phyloP scores from a whole-genome alignment of 768 basidiomycete genomes.

The Amanita polypyramis region DNA sequence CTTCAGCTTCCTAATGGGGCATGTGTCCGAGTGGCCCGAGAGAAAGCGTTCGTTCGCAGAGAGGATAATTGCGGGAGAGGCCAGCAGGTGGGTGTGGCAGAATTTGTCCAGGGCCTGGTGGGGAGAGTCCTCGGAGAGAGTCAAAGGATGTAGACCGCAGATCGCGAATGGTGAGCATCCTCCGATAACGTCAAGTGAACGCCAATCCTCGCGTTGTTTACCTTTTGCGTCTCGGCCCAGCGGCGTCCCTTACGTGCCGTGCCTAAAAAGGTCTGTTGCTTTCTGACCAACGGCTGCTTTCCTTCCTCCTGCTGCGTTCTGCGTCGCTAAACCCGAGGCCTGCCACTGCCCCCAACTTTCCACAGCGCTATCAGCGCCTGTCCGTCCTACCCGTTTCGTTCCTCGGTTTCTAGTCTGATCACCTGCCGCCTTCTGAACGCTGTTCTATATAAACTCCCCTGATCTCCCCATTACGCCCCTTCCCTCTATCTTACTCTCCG shows the following conservation, averaged over 20 bases:
- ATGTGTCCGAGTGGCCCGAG: not conserved
- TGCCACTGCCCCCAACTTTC: too few species aligned
- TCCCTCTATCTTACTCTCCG: not conserved
- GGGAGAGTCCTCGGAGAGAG: not conserved
- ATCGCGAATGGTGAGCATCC: conserved; percentile 17
- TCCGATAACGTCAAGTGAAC: conserved; percentile 14
- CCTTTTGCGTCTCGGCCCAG: conserved; percentile 15
- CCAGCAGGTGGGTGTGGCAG: too few species aligned
- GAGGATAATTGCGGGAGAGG: not conserved
- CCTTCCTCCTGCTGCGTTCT: conserved; percentile 10
- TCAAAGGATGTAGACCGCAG: conserved; percentile 12
- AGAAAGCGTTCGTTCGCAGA: not conserved
- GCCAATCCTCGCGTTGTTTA: conserved; percentile 21
- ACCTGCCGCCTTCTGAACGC: not conserved
- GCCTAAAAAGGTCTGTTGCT: conserved; percentile 4
- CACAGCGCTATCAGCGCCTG: not conserved
- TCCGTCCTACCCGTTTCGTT: not conserved
- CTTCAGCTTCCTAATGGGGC: not conserved
- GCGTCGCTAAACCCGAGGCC: conserved; percentile 9
- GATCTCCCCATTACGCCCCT: not conserved
- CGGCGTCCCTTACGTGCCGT: conserved; percentile 16
- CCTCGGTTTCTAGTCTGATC: conserved; percentile 4
- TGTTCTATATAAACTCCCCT: conserved; percentile 2
- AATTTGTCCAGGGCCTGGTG: not conserved
- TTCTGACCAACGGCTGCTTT: conserved; percentile 14